These are phyloP conservation scores for Pythium guiyangense DNA, from an alignment of 352 stramenopile species.

Conservation along the genomic window DNA sequence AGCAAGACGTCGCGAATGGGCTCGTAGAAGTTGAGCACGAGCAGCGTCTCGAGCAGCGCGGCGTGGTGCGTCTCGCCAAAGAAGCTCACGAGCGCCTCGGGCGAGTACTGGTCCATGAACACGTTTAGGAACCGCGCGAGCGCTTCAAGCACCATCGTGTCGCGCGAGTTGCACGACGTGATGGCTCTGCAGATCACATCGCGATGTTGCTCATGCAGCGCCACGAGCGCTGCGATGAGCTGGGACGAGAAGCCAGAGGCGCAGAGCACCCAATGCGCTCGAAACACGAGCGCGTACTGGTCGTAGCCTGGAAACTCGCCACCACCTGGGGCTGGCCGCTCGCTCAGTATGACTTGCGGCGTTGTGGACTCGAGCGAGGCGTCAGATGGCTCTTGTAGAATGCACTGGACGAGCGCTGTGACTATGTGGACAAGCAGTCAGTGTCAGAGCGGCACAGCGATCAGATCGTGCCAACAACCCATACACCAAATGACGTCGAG, in stretches of 20 bases:
- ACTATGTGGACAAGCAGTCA: conserved; percentile 19
- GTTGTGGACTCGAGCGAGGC: too few relatives aligned
- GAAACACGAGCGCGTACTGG: conserved; percentile 55
- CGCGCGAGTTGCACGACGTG: conserved; percentile 37
- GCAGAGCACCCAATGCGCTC: conserved; percentile 62
- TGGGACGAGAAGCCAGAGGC: conserved; percentile 51
- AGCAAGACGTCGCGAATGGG: conserved; percentile 55
- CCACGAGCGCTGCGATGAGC: conserved; percentile 55
- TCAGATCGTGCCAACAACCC: background rate
- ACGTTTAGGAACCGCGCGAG: conserved; percentile 49
- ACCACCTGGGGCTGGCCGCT: conserved; percentile 5
- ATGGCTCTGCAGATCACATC: conserved; percentile 31
- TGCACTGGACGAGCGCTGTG: conserved; percentile 33
- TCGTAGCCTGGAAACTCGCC: conserved; percentile 49
- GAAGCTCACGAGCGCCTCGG: conserved; percentile 40
- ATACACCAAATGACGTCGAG: background rate
- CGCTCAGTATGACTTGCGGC: conserved; percentile 3
- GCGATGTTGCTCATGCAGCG: conserved; percentile 24
- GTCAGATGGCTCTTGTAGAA: conserved; percentile 33
- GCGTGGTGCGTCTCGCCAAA: conserved; percentile 33
- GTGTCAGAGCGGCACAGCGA: conserved; percentile 1
- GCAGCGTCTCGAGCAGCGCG: conserved; percentile 47
- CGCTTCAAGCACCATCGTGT: conserved; percentile 62
- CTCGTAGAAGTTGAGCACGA: conserved; percentile 64
- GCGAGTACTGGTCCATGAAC: conserved; percentile 73